phyloP scores from a whole-genome alignment of 2,329 filamentous ascomycete species.

The Colletotrichum tofieldiae region DNA sequence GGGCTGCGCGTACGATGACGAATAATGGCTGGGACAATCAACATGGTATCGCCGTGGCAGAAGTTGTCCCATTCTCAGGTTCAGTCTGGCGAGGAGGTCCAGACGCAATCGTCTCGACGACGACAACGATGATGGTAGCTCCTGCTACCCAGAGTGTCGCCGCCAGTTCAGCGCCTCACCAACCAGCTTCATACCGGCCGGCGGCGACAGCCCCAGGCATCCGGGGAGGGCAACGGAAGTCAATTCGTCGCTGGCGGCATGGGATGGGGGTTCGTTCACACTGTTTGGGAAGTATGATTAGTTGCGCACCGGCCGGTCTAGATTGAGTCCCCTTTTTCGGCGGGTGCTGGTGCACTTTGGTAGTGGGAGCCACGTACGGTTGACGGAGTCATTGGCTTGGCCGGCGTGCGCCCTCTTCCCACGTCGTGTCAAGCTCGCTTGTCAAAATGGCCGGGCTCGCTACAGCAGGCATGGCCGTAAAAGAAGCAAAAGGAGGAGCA shows the following conservation, averaged over 20 bases:
- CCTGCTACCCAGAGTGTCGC: not conserved
- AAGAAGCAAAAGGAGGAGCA: not conserved
- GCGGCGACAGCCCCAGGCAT: not conserved
- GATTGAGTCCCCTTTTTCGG: conserved; percentile 1
- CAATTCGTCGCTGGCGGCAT: conserved; percentile 11
- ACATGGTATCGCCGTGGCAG: conserved; percentile 14
- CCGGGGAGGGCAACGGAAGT: not conserved
- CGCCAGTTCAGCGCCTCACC: not conserved
- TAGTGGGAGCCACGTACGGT: conserved; percentile 1
- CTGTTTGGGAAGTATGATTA: conserved; percentile 1
- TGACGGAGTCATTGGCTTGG: not conserved
- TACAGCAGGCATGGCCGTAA: not conserved
- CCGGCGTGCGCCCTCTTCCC: not conserved
- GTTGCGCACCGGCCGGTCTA: conserved; percentile 29
- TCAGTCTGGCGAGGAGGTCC: conserved; percentile 1
- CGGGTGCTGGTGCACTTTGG: not conserved
- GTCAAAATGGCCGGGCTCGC: conserved; percentile 3
- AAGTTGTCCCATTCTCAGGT: conserved; percentile 17
- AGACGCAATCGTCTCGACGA: conserved; percentile 5
- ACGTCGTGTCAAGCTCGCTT: conserved; percentile 8
- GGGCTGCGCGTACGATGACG: conserved; percentile 31
- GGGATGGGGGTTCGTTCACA: conserved; percentile 1
- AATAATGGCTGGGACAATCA: conserved; percentile 5
- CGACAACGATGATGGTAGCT: not conserved
- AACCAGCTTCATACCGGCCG: not conserved